phyloP scores from a whole-genome alignment of 2,329 filamentous ascomycete genomes.

The Lecanicillium sp. region DNA sequence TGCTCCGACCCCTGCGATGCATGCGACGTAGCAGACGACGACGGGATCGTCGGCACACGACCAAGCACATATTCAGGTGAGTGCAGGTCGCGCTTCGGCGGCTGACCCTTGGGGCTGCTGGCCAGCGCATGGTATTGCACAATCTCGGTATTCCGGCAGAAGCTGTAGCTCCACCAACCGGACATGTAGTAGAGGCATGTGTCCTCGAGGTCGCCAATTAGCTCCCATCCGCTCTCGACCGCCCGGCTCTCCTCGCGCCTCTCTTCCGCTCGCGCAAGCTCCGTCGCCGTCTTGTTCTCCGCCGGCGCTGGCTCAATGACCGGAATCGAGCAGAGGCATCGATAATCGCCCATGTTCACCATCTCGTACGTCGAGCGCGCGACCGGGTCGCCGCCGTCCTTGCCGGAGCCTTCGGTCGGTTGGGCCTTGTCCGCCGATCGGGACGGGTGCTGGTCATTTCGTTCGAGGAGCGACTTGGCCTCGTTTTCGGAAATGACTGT shows the following conservation, averaged over 20 bases:
- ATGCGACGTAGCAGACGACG: constrained; percentile 19
- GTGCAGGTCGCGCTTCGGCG: constrained; percentile 69
- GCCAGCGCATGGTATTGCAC: constrained; percentile 86
- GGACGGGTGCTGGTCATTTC: constrained; percentile 28
- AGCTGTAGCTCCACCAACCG: constrained; percentile 95
- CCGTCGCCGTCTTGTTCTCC: constrained; percentile 60
- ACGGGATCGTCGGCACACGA: constrained; percentile 33
- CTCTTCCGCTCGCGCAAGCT: constrained; percentile 65
- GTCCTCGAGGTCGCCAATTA: constrained; percentile 71
- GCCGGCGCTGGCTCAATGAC: constrained; percentile 52
- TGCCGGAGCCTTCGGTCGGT: constrained; percentile 27
- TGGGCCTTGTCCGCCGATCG: constrained; percentile 35
- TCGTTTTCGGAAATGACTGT: constrained; percentile 65
- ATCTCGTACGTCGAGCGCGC: constrained; percentile 58
- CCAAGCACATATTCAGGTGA: constrained; percentile 76
- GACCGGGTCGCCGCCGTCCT: constrained; percentile 20
- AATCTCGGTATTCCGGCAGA: constrained; percentile 83
- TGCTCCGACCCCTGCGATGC: constrained; percentile 20
- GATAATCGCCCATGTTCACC: constrained; percentile 62
- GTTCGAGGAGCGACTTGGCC: constrained; percentile 55
- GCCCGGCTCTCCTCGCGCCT: constrained; percentile 74
- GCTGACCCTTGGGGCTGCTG: constrained; percentile 58
- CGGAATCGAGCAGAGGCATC: constrained; percentile 82
- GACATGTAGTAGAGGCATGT: constrained; percentile 77
- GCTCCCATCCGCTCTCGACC: constrained; percentile 70